Base-by-base conservation (phyloP, 306 rosid species). In the Malus sieversii region DNA sequence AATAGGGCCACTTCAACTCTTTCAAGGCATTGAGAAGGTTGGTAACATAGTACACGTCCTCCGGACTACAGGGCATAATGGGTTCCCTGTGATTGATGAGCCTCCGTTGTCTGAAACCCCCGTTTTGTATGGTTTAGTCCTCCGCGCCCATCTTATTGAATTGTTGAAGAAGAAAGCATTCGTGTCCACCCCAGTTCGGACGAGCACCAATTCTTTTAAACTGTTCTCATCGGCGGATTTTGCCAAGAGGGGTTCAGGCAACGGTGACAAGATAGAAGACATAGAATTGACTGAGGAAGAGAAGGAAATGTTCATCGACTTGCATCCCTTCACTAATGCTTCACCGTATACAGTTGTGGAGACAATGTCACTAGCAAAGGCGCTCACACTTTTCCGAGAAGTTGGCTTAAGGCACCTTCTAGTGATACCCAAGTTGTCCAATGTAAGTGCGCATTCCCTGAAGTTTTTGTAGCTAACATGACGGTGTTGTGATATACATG, bases 311-410 rank as follows among this genome's bases (percentile, higher is more conserved):
- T 89, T 79, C 83, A 40, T 92, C 16, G 97, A 96, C 80, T 86
- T 95, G 67, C 99, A 92, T 92, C 97, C 97, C 44, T 92, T 89
- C 79, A 78, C 92, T 6, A 95, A 95, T 75, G 79, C 97, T 77
- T 95, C 99, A 4, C 99, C 99, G 57, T 92, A 84, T 71, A 90
- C 99, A 9, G 97, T 95, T 30, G 88, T 92, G 82, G 99, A 90
- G 79, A 86, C 99, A 10, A 95, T 92, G 99, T 89, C 97, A 18
- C 75, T 95, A 6, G 97, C 85, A 25, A 95, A 95, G 92, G 99
- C 97, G 64, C 92, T 86, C 35, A 79, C 67, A 51, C 93, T 92
- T 72, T 92, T 95, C 61, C 90, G 99, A 64, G 87, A 85, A 82
- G 87, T 91, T 46, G 97, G 97, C 67, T 88, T 95, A 64, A 88